These are phyloP conservation scores for Lasiosphaeria ovina DNA, from an alignment of 495 filamentous ascomycete genomes.

Conservation along the genomic window DNA sequence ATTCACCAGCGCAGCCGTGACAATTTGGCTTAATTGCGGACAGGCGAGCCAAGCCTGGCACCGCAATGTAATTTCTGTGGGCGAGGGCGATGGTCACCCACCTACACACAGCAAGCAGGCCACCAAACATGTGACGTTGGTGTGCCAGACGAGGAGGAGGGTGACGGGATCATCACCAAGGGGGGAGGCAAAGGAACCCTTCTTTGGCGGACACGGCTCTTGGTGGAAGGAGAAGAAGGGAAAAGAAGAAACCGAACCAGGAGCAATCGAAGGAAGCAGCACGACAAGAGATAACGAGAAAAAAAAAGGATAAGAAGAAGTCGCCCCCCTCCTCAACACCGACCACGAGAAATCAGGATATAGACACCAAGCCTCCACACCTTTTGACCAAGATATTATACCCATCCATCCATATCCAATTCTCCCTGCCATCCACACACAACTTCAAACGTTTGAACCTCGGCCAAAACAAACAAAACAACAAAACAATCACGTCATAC, in stretches of 20 bases:
- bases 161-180: background rate
- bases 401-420: background rate
- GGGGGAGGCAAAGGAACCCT: background rate
- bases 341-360: background rate
- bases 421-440: background rate
- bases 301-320: slow-evolving; percentile 2
- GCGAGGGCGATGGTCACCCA: background rate
- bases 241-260: background rate
- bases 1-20: slow-evolving; percentile 1
- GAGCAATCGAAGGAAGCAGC: background rate
- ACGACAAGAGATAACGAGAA: background rate
- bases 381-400: background rate
- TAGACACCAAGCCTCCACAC: no score
- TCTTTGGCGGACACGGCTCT: background rate
- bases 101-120: background rate
- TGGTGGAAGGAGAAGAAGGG: background rate
- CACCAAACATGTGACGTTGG: background rate
- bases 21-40: slow-evolving; percentile 10
- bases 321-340: background rate
- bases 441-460: background rate
- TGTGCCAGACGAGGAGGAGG: background rate
- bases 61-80: slow-evolving; percentile 2
- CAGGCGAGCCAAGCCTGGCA: slow-evolving; percentile 9
- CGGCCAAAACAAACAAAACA: background rate
- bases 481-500: background rate